A percentile compares a stretch with the other conserved stretches of the same genome.
Conservation (phyloP, 257 asterid species). For the Euphrasia confusa region DNA sequence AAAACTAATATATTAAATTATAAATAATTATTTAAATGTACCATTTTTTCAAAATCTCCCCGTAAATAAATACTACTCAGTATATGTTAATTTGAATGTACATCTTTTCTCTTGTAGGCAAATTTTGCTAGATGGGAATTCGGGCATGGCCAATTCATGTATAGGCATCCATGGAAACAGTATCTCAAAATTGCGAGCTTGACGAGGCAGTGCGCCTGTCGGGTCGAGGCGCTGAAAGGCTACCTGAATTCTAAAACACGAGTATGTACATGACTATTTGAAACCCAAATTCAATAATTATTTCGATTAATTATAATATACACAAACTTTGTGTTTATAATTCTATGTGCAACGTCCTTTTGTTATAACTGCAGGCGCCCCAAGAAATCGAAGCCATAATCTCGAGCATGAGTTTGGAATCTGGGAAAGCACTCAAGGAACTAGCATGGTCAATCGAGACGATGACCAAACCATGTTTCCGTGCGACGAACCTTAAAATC, state of each 20-base stretch:
- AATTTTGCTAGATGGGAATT: conserved; percentile 91
- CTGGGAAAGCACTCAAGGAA: conserved; percentile 58
- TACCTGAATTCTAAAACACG: conserved; percentile 42
- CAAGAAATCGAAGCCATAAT: conserved; percentile 33
- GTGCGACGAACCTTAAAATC: conserved; percentile 33
- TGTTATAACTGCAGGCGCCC: conserved; percentile 38
- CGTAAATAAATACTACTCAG: too few species aligned
- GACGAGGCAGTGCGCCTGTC: conserved; percentile 60
- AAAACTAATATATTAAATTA: too few species aligned
- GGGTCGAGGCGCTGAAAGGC: conserved; percentile 50
- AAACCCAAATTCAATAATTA: too few species aligned
- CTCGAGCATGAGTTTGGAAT: conserved; percentile 49
- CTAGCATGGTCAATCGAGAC: conserved; percentile 41
- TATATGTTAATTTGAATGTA: too few species aligned
- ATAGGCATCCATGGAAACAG: conserved; percentile 77
- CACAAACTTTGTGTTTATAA: too few species aligned
- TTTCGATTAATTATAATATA: too few species aligned
- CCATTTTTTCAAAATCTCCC: too few species aligned
- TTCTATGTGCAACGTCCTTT: too few species aligned
- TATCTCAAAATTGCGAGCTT: conserved; percentile 58
- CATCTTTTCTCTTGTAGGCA: conserved; percentile 33
- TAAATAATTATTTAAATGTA: too few species aligned
- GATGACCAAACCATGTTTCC: conserved; percentile 44
- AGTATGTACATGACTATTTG: conserved; percentile 25
- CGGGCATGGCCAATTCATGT: conserved; percentile 67